Evolutionary conservation across 2,329 filamentous ascomycete species (phyloP), one percentile per base, ranked within the genome.

Genomic region (Colletotrichum phormii): DNA sequence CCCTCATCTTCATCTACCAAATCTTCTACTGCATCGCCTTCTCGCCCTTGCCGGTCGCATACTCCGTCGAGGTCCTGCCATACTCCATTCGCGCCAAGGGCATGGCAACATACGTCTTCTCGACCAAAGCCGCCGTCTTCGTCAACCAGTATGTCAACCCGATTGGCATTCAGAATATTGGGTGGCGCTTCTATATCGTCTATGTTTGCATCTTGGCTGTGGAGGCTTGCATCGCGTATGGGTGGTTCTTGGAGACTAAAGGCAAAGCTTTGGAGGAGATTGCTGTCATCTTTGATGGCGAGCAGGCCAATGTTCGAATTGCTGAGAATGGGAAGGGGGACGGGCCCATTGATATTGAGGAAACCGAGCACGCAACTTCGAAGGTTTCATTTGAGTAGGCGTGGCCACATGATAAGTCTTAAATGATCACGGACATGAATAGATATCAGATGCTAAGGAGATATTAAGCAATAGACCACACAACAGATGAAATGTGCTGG

Each of bases 121-220:
- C 77, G 0, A 79, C 78, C 5, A 80, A 80, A n/a, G 71, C 59
- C 3, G 78, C 77, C 18, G 78, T 80, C 0, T 80, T 81, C 49
- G 76, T 80, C 4, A 80, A 81, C 53, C 77, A 81, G 49, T 80
- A 77, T 4, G 87, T 91, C 18, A 86, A 87, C 35, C 89, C 89
- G 0, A 86, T 87, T 64, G 89, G 85, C 0, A 78, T 91, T 0
- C 84, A 82, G 0, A 77, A 83, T 2, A 84, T 90, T 31, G 82
- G 82, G 0, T 90, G 87, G 83, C 86, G 82, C 75, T 90, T 87
- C 74, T 91, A 90, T 79, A 87, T 90, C 72, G 83, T 91, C 18
- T 91, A 90, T 67, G 86, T 88, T 54, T 84, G 82, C 9, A 82
- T 84, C 0, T 67, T 86, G 2, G 80, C 82, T 0, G 84, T 85